phyloP scores from a whole-genome alignment of 768 basidiomycete species.

The Tulasnella sp. region DNA sequence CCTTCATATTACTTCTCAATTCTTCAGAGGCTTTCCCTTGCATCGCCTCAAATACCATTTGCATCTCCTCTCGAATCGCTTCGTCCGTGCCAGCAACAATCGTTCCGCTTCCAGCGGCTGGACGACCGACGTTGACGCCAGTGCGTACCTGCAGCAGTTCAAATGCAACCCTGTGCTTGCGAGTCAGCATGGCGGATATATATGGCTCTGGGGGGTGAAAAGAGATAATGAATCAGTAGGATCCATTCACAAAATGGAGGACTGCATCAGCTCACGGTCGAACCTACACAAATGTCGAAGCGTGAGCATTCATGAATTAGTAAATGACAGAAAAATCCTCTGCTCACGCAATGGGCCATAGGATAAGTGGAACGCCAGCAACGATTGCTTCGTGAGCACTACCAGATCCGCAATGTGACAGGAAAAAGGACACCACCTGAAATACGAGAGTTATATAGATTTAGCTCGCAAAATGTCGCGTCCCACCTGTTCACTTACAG shows the following conservation, averaged over 20 bases:
- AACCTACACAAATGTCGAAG: too few relatives aligned
- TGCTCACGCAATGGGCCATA: neutral
- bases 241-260: too few relatives aligned
- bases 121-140: neutral
- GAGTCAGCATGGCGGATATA: neutral
- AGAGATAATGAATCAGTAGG: too few relatives aligned
- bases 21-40: neutral
- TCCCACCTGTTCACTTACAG: neutral
- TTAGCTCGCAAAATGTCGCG: neutral
- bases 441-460: neutral
- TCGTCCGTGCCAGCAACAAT: neutral
- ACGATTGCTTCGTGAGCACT: neutral
- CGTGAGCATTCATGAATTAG: too few relatives aligned
- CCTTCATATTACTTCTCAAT: neutral
- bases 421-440: neutral
- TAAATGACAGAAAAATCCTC: too few relatives aligned
- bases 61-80: constrained; percentile 7
- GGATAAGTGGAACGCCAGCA: neutral
- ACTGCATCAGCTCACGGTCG: too few relatives aligned
- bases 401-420: neutral
- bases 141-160: constrained; percentile 11
- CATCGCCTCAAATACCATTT: neutral
- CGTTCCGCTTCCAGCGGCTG: constrained; percentile 4
- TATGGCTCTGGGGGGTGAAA: too few relatives aligned
- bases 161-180: neutral